These are phyloP conservation scores for Effrenium voratum DNA, from an alignment of 73 alveolate species.

Conservation along the genomic window DNA sequence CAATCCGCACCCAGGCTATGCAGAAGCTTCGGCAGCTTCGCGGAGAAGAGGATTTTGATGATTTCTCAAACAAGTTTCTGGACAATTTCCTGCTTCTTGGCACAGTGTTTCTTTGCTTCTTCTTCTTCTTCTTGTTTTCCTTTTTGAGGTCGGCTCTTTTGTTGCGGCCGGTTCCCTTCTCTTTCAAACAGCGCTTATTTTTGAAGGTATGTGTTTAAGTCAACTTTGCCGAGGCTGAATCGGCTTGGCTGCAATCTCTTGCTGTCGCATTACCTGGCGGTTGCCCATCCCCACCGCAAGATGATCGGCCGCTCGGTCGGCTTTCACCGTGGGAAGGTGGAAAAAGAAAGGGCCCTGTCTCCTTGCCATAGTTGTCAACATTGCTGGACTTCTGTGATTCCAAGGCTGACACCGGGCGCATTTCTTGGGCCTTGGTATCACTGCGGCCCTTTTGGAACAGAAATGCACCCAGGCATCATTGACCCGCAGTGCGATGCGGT, in stretches of 20 bases:
- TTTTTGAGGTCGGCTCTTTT: neutral
- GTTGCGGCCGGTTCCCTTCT: neutral
- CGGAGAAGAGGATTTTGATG: conserved; percentile 34
- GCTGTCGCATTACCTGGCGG: conserved; percentile 66
- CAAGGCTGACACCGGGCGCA: too few species aligned
- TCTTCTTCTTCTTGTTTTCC: neutral
- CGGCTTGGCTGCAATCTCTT: conserved; percentile 85
- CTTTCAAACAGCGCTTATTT: neutral
- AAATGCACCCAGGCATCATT: conserved; percentile 17
- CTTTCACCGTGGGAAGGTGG: neutral
- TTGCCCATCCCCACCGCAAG: conserved; percentile 82
- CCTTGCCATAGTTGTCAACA: neutral
- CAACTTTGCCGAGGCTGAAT: neutral
- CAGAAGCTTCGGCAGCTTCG: conserved; percentile 74
- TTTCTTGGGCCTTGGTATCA: neutral
- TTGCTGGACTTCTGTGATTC: neutral
- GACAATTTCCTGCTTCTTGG: conserved; percentile 60
- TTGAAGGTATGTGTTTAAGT: neutral
- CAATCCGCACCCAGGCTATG: conserved; percentile 71
- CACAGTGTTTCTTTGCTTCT: neutral
- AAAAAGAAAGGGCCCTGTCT: neutral
- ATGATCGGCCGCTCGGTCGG: conserved; percentile 21
- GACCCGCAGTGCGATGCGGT: conserved; percentile 92
- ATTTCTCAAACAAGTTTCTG: conserved; percentile 53
- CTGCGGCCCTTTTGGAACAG: neutral